phyloP scores from a whole-genome alignment of 2,329 filamentous ascomycete genomes.

The Fonsecaea monophora region DNA sequence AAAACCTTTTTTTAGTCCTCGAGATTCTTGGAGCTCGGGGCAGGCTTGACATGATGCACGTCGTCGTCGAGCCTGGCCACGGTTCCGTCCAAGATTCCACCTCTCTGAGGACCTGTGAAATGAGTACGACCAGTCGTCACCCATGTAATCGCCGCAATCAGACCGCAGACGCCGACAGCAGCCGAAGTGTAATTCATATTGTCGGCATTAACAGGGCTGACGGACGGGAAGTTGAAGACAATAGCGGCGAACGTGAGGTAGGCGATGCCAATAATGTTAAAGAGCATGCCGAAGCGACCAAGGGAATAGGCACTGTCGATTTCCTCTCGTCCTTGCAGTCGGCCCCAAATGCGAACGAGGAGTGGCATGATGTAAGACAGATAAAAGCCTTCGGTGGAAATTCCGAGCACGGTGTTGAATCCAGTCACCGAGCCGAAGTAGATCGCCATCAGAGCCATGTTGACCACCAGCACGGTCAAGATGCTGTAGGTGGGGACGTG shows the following conservation, averaged over 20 bases:
- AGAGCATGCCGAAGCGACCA: constrained; percentile 50
- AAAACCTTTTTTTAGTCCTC: background rate
- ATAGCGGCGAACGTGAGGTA: constrained; percentile 62
- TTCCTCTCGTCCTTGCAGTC: constrained; percentile 50
- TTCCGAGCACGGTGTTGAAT: constrained; percentile 63
- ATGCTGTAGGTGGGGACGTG: constrained; percentile 50
- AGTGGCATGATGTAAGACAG: constrained; percentile 65
- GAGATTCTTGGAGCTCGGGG: constrained; percentile 5
- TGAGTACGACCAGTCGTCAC: constrained; percentile 17
- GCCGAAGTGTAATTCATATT: constrained; percentile 63
- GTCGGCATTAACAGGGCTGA: constrained; percentile 57
- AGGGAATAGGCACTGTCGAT: constrained; percentile 44
- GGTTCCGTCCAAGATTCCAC: constrained; percentile 20
- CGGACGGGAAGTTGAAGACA: constrained; percentile 62
- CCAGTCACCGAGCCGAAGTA: constrained; percentile 63
- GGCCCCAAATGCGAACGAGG: constrained; percentile 57
- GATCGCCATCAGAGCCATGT: constrained; percentile 61
- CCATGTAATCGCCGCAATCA: constrained; percentile 48
- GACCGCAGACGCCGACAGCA: constrained; percentile 61
- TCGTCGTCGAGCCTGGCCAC: constrained; percentile 14
- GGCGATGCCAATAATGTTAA: constrained; percentile 59
- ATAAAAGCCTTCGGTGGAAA: constrained; percentile 65
- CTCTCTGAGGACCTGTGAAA: constrained; percentile 23
- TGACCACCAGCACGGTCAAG: constrained; percentile 47
- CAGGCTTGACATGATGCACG: constrained; percentile 16